Evolutionary conservation across 768 basidiomycete genomes (phyloP).

Genomic region (Trametes punicea): DNA sequence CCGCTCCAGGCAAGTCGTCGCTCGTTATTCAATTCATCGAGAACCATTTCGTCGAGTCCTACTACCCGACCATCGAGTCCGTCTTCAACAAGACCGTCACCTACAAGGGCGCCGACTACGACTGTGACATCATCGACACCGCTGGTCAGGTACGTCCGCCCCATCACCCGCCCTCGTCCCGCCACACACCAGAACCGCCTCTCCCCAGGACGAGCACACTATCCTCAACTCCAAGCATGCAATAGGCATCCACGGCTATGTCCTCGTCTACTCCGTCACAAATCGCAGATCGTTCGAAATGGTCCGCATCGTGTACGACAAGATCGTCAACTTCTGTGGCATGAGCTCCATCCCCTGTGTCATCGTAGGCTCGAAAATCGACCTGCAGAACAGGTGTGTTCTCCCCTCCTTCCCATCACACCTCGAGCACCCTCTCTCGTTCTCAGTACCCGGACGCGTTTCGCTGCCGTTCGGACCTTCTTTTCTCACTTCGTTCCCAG

Average conservation of each 20-base stretch:
- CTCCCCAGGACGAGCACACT: constrained; percentile 84
- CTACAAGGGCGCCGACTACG: constrained; percentile 87
- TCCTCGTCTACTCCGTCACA: constrained; percentile 94
- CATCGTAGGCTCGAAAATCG: constrained; percentile 90
- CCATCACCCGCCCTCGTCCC: constrained; percentile 3
- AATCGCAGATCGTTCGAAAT: constrained; percentile 91
- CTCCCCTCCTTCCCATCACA: neutral
- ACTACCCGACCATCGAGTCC: constrained; percentile 94
- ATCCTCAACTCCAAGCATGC: constrained; percentile 92
- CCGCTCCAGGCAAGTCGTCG: constrained; percentile 81
- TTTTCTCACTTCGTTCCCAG: constrained; percentile 38
- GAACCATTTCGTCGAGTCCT: constrained; percentile 85
- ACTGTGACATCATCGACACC: constrained; percentile 97
- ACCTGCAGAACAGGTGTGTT: constrained; percentile 71
- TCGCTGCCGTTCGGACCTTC: constrained; percentile 26
- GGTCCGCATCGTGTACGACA: constrained; percentile 90
- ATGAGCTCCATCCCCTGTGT: constrained; percentile 85
- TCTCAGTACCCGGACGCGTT: neutral
- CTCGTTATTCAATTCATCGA: constrained; percentile 92
- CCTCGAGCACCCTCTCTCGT: constrained; percentile 8
- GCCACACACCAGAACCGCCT: neutral
- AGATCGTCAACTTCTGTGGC: constrained; percentile 87
- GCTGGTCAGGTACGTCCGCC: constrained; percentile 79
- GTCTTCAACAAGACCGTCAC: constrained; percentile 82
- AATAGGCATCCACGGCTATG: constrained; percentile 95